These are phyloP conservation scores for Barnettozyma californica DNA, from an alignment of 805 yeast genomes.

Conservation along the genomic window DNA sequence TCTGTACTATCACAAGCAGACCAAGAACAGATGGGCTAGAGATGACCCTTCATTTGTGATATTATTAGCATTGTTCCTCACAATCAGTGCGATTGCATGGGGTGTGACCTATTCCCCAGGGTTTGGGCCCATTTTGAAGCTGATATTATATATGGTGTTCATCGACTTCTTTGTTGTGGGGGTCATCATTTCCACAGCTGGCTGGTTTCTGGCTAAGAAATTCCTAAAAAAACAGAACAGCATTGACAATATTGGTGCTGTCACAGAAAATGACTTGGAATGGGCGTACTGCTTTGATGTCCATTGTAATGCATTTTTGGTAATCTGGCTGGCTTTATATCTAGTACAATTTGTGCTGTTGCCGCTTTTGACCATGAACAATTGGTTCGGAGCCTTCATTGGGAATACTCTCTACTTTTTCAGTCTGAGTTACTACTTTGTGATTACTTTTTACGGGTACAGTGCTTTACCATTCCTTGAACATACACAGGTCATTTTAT, in stretches of 20 bases:
- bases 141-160: slow-evolving; percentile 77
- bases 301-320: slow-evolving; percentile 84
- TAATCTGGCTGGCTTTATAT: slow-evolving; percentile 73
- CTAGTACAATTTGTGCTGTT: slow-evolving; percentile 67
- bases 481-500: slow-evolving; percentile 53
- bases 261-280: slow-evolving; percentile 48
- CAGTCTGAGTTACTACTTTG: slow-evolving; percentile 69
- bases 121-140: slow-evolving; percentile 51
- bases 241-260: slow-evolving; percentile 24
- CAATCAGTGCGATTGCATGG: slow-evolving; percentile 82
- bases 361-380: slow-evolving; percentile 63
- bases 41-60: slow-evolving; percentile 90
- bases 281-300: slow-evolving; percentile 96
- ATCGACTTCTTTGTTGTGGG: slow-evolving; percentile 79
- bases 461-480: slow-evolving; percentile 64
- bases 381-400: slow-evolving; percentile 61
- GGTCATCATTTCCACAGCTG: slow-evolving; percentile 57
- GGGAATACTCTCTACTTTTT: slow-evolving; percentile 77
- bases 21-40: slow-evolving; percentile 75
- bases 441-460: slow-evolving; percentile 86
- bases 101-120: slow-evolving; percentile 75
- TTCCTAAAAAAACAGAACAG: slow-evolving; percentile 43
- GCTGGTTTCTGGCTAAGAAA: slow-evolving; percentile 68
- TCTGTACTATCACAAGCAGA: slow-evolving; percentile 76
- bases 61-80: slow-evolving; percentile 58